Evolutionary conservation across 1,284 basidiomycete species (phyloP).

Genomic region (Boletus smithii): DNA sequence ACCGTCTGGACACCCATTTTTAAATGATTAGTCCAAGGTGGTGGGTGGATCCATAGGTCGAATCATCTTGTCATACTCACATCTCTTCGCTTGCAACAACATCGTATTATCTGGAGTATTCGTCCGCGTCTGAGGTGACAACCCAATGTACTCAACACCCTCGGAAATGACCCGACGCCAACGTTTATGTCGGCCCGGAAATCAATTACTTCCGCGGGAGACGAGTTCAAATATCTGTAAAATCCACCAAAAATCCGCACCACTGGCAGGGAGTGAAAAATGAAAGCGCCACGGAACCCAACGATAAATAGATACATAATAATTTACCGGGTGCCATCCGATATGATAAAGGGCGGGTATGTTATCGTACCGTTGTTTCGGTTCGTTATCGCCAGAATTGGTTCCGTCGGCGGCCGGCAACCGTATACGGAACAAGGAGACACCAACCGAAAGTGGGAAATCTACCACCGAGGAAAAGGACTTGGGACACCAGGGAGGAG

Average conservation of each 20-base stretch:
- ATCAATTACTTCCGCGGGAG: too few species aligned
- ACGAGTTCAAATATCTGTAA: not conserved
- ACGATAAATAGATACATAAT: not conserved
- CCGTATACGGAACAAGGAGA: slow-evolving; percentile 7
- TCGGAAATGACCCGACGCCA: not conserved
- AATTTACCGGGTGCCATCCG: too few species aligned
- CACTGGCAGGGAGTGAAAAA: not conserved
- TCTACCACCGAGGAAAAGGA: slow-evolving; percentile 1
- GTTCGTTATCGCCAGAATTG: slow-evolving; percentile 17
- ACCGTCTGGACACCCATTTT: too few species aligned
- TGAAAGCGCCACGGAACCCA: slow-evolving; percentile 2
- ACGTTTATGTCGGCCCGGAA: not conserved
- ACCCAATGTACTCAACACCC: too few species aligned
- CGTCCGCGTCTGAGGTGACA: too few species aligned
- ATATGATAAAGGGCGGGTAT: slow-evolving; percentile 16
- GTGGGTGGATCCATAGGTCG: too few species aligned
- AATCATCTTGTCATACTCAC: too few species aligned
- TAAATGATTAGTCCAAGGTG: too few species aligned
- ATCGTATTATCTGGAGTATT: too few species aligned
- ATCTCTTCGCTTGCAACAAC: too few species aligned
- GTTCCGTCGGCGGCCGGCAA: slow-evolving; percentile 4
- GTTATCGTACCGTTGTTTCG: slow-evolving; percentile 20
- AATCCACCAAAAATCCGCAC: slow-evolving; percentile 18
- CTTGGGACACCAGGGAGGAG: not conserved
- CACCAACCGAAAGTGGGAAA: slow-evolving; percentile 4